A percentile compares a stretch with the other conserved stretches of the same genome.
phyloP scores from a whole-genome alignment of 73 alveolate genomes.

The Paramecium octaurelia region DNA sequence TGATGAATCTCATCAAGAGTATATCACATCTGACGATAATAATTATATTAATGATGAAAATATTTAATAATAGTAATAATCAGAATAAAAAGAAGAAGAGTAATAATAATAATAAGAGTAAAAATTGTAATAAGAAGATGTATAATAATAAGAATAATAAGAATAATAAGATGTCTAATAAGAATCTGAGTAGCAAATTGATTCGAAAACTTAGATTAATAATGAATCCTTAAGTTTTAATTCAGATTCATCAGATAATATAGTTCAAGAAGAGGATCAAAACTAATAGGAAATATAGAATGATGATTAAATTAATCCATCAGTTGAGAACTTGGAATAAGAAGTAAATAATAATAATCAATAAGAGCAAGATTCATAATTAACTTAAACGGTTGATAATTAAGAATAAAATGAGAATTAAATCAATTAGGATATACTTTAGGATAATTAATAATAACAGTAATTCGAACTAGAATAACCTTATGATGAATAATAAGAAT shows the following conservation, averaged over 20 bases:
- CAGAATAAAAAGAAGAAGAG: background rate
- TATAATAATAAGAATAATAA: background rate
- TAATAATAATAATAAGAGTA: background rate
- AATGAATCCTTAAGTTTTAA: background rate
- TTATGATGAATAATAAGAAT: background rate
- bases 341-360: background rate
- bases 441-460: background rate
- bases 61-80: background rate
- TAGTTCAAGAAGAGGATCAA: background rate
- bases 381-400: background rate
- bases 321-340: background rate
- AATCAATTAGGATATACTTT: background rate
- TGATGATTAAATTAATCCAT: background rate
- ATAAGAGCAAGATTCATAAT: background rate
- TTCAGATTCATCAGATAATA: background rate
- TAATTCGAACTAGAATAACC: background rate
- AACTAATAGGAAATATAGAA: background rate
- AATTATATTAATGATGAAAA: background rate
- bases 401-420: background rate
- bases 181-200: background rate
- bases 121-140: background rate
- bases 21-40: background rate
- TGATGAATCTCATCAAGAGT: constrained; percentile 5
- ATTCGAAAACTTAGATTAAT: background rate
- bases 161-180: background rate